Base-by-base conservation (phyloP, 345 rosid genomes). In the Erysimum cheiranthoides region DNA sequence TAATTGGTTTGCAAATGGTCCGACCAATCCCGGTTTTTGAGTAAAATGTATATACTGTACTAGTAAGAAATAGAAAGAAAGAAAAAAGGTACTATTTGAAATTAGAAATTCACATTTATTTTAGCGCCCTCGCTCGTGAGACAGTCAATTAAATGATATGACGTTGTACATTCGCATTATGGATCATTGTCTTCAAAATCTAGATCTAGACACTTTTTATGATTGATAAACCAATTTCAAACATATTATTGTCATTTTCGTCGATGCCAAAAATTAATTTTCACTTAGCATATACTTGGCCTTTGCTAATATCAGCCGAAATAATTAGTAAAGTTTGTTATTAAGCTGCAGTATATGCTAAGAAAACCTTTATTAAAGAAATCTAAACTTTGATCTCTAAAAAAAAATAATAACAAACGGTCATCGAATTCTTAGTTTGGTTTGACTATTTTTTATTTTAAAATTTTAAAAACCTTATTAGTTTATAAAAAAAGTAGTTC, bases 1-100 rank as follows among this genome's bases (percentile, higher is more conserved):
- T n/a, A n/a, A n/a, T 27, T 70, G 60, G 75, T 53, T 70, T 63
- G 60, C 6, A 21, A 70, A 63, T 62, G 71, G 75, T 70, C 80
- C 80, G 80, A 70, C 80, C 80, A 63, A 36, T 54, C 75, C 75
- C 71, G 27, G 71, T 70, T 77, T 70, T 5, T 36, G 43, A 77
- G 80, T 70, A 1, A 38, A 42, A 4, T n/a, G n/a, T 53, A 68
- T 42, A 32, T 61, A 32, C 31, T 21, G 25, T 21, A 21, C 25
- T 21, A 21, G 25, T 21, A 21, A 5, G 39, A 13, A 18, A 10
- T 52, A 51, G n/a, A 9, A 39, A 42, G 12, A 58, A 58, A 30
- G 1, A 14, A 59, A 50, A 39, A 10, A 6, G 16, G n/a, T n/a
- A n/a, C n/a, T 68, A 16, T 69, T 32, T 61, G 21, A 75, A 40